Base-by-base conservation (phyloP, 2,329 filamentous ascomycete species). In the Botrytis squamosa region DNA sequence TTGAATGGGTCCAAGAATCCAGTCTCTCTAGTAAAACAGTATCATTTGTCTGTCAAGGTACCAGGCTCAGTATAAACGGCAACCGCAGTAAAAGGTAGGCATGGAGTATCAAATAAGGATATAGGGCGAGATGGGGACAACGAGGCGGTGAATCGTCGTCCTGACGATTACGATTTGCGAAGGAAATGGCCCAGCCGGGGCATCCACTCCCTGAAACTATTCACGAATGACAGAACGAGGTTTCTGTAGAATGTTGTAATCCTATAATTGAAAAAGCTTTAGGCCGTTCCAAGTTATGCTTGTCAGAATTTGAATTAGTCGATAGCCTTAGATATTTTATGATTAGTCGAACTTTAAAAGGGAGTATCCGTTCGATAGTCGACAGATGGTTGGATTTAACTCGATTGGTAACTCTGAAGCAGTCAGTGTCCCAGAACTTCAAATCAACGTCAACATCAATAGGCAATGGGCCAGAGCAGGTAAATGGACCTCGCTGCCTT, bases 91-190 rank as follows among this genome's bases (percentile, higher is more conserved):
- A 60, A 55, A 14, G 1, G 22, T 18, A 12, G 59, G 16, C 52
- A 29, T 25, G 2, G n/a, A 55, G 44, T 49, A 71, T 57, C 62
- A 65, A 52, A 66, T n/a, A 33, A 44, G 57, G 8, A 52, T 52
- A 72, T 67, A 72, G 38, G 62, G 70, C 70, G 70, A 67, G 44
- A 40, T 36, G 42, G 46, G 38, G 70, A 25, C 49, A 67, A 59
- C 44, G 70, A 67, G 70, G 70, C 70, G 70, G 70, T 72, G 70
- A 72, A 65, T 38, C 52, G 46, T 67, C 60, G 70, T 67, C 60
- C 60, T 72, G 70, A 72, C 70, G 62, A 72, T 72, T 72, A 72
- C 60, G 60, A 72, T 72, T 72, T n/a, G 62, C 36, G 18, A 71
- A 55, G 38, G 25, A 42, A 57, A 57, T 68, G 36, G 65, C 29